These are phyloP conservation scores for Cucurbita pepo DNA, from an alignment of 306 rosid species.

Conservation along the genomic window DNA sequence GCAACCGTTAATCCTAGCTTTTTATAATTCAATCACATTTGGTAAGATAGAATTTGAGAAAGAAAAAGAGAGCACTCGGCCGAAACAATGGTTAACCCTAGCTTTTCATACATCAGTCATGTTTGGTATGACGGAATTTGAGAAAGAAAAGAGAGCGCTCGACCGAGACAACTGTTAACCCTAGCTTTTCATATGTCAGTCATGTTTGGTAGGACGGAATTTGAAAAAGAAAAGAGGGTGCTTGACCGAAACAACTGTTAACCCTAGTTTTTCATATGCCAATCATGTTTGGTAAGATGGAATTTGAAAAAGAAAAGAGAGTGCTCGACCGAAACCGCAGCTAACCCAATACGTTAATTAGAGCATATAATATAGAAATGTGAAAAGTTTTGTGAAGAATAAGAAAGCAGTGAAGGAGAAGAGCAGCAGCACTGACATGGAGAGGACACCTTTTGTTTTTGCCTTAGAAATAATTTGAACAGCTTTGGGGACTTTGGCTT, in stretches of 20 bases:
- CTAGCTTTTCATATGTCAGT: not conserved
- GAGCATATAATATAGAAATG: not conserved
- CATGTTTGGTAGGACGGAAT: not conserved
- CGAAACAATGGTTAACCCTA: too few relatives aligned
- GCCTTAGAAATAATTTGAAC: not conserved
- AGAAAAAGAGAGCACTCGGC: too few relatives aligned
- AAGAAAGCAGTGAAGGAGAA: not conserved
- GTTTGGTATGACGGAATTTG: too few relatives aligned
- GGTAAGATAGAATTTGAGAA: too few relatives aligned
- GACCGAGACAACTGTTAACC: too few relatives aligned
- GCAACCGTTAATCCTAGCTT: too few relatives aligned
- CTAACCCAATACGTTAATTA: too few relatives aligned
- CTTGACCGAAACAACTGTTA: not conserved
- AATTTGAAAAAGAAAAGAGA: not conserved
- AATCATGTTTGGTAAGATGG: not conserved
- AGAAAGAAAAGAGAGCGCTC: too few relatives aligned
- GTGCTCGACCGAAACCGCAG: not conserved
- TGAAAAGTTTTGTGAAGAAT: not conserved
- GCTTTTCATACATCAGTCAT: too few relatives aligned
- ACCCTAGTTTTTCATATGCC: too few relatives aligned
- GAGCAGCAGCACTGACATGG: not conserved
- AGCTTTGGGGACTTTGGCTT: not conserved
- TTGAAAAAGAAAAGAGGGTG: not conserved
- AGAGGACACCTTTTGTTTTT: slow-evolving; percentile 3
- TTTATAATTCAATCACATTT: too few relatives aligned